Evolutionary conservation across 2,329 filamentous ascomycete genomes (phyloP).

Genomic region (Knoxdaviesia capensis): DNA sequence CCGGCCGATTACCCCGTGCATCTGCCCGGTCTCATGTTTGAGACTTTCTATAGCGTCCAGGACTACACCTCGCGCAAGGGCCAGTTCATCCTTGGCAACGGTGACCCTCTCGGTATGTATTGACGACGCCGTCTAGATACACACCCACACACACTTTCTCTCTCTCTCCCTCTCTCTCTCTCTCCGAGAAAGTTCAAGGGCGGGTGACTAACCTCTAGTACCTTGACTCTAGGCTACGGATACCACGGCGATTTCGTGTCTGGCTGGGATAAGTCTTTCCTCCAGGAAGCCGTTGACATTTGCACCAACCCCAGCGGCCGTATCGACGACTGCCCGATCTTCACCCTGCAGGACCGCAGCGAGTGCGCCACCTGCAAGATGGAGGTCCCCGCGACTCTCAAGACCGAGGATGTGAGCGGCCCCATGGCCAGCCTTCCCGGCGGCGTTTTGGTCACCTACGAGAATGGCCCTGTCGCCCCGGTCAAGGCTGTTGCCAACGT

Average conservation of each 20-base stretch:
- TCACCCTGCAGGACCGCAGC: constrained; percentile 44
- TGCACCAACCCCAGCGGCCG: constrained; percentile 54
- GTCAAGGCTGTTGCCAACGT: constrained; percentile 1
- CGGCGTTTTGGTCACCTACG: constrained; percentile 23
- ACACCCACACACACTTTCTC: neutral
- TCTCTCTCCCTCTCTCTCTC: neutral
- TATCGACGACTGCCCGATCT: constrained; percentile 56
- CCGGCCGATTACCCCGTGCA: constrained; percentile 47
- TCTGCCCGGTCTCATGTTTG: constrained; percentile 59
- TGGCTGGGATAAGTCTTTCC: constrained; percentile 51
- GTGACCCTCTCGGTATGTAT: constrained; percentile 48
- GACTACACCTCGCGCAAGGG: constrained; percentile 42
- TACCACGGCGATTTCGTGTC: constrained; percentile 68
- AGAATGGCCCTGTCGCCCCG: constrained; percentile 6
- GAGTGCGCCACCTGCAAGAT: constrained; percentile 41
- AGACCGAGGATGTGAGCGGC: constrained; percentile 37
- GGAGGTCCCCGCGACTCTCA: constrained; percentile 30
- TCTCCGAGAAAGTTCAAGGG: neutral
- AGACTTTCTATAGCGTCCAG: constrained; percentile 65
- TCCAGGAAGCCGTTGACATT: constrained; percentile 50
- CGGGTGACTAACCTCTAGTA: constrained; percentile 4
- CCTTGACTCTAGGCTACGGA: constrained; percentile 34
- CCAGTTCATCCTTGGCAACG: constrained; percentile 57
- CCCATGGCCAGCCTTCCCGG: constrained; percentile 45
- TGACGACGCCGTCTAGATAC: no score